phyloP scores from a whole-genome alignment of 2,329 filamentous ascomycete genomes.

The Coniella vitis region DNA sequence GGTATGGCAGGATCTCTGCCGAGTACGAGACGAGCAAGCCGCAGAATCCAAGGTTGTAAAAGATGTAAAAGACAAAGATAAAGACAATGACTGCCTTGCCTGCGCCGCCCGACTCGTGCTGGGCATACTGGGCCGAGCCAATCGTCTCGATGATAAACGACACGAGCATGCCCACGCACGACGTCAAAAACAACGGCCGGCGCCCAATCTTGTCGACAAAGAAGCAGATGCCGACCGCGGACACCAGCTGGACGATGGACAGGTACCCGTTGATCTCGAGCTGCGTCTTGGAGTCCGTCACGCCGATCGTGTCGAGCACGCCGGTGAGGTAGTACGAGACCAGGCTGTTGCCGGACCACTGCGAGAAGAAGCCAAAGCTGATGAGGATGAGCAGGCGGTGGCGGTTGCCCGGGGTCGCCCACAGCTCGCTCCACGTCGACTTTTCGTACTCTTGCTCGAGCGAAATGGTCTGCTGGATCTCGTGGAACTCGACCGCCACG shows the following conservation, averaged over 20 bases:
- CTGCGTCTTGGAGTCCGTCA: conserved; percentile 26
- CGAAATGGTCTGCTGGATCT: conserved; percentile 36
- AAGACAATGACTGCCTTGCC: conserved; percentile 22
- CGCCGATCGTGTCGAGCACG: conserved; percentile 29
- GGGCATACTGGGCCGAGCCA: conserved; percentile 18
- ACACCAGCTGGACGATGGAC: conserved; percentile 20
- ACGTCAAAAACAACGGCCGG: conserved; percentile 21
- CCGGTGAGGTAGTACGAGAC: conserved; percentile 33
- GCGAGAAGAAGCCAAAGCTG: conserved; percentile 47
- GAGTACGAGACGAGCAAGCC: conserved; percentile 22
- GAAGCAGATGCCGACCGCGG: conserved; percentile 20
- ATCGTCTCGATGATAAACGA: conserved; percentile 21
- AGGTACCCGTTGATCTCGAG: conserved; percentile 22
- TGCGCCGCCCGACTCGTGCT: conserved; percentile 20
- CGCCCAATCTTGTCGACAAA: conserved; percentile 23
- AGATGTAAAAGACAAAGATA: conserved; percentile 23
- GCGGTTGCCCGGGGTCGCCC: conserved; percentile 45
- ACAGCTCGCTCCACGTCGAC: conserved; percentile 37
- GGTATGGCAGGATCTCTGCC: conserved; percentile 23
- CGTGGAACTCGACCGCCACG: conserved; percentile 33
- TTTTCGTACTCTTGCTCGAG: conserved; percentile 39
- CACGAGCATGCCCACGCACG: conserved; percentile 20
- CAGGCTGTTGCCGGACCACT: conserved; percentile 50
- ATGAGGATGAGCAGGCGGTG: conserved; percentile 47
- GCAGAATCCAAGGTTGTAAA: conserved; percentile 23